A percentile compares a stretch with the other conserved stretches of the same genome.
These are phyloP conservation scores for Colletotrichum neosansevieriae DNA, from an alignment of 2,329 filamentous ascomycete species.

Conservation along the genomic window DNA sequence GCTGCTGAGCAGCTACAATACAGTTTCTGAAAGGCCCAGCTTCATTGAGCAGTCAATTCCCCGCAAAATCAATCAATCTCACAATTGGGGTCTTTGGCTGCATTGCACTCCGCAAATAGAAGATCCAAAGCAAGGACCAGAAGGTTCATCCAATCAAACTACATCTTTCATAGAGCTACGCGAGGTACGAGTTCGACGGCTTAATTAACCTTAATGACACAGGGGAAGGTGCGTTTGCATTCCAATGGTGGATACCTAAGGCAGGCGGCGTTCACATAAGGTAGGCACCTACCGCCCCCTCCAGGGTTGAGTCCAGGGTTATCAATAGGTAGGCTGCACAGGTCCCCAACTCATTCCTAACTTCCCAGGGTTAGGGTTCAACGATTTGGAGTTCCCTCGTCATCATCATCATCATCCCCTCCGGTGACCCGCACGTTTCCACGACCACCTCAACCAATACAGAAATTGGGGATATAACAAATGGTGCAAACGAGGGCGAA, in stretches of 20 bases:
- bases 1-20: background rate
- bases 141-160: background rate
- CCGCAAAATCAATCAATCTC: background rate
- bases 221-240: background rate
- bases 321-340: too few relatives aligned
- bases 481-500: slow-evolving; percentile 35
- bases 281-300: too few relatives aligned
- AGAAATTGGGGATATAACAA: background rate
- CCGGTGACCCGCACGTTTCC: background rate
- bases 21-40: background rate
- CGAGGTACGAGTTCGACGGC: background rate
- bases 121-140: background rate
- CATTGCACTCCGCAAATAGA: background rate
- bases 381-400: background rate
- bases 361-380: slow-evolving; percentile 34
- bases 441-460: background rate
- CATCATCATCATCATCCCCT: background rate
- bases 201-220: slow-evolving; percentile 8
- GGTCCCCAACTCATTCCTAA: background rate
- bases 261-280: background rate
- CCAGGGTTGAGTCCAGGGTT: too few relatives aligned
- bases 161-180: background rate
- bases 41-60: background rate
- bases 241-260: slow-evolving; percentile 20
- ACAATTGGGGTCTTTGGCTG: background rate